A percentile compares a stretch with the other conserved stretches of the same genome.
Conservation (phyloP, 495 filamentous ascomycete species). For the Bacidia gigantensis region DNA sequence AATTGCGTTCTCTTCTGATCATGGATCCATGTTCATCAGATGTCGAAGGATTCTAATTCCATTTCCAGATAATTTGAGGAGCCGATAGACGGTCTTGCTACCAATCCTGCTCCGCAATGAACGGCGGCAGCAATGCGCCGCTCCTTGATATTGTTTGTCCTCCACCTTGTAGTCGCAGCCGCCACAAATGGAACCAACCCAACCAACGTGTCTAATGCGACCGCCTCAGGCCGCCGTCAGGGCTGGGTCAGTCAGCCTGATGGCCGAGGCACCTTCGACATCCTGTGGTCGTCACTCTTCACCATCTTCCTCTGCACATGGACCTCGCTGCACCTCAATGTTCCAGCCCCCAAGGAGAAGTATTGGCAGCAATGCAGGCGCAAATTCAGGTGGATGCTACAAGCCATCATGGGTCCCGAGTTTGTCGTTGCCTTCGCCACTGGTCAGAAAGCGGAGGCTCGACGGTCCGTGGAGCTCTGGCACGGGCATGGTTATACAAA, state of each 20-base stretch:
- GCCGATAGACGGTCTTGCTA: neutral
- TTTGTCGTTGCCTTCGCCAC: constrained; percentile 21
- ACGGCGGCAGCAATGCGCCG: constrained; percentile 5
- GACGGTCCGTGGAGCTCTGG: constrained; percentile 17
- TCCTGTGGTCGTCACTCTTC: constrained; percentile 21
- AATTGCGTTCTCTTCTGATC: neutral
- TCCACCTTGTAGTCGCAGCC: constrained; percentile 4
- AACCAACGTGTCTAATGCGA: constrained; percentile 9
- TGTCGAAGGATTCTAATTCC: too few relatives aligned
- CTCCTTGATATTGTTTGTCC: neutral
- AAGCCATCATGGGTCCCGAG: constrained; percentile 22
- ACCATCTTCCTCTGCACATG: constrained; percentile 25
- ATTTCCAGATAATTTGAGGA: too few relatives aligned
- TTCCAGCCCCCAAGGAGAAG: constrained; percentile 18
- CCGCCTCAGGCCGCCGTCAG: constrained; percentile 9
- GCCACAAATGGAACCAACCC: constrained; percentile 10
- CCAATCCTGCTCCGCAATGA: constrained; percentile 2
- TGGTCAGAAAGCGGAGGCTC: constrained; percentile 20
- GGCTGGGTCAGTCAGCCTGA: constrained; percentile 21
- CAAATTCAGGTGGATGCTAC: constrained; percentile 21
- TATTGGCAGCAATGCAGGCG: constrained; percentile 16
- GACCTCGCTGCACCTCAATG: constrained; percentile 20
- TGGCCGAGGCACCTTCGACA: constrained; percentile 20
- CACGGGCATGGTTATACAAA: constrained; percentile 11
- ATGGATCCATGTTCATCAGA: too few relatives aligned